Conservation (phyloP, 371 early-diverging fungal species). For the Mucor velutinosus region DNA sequence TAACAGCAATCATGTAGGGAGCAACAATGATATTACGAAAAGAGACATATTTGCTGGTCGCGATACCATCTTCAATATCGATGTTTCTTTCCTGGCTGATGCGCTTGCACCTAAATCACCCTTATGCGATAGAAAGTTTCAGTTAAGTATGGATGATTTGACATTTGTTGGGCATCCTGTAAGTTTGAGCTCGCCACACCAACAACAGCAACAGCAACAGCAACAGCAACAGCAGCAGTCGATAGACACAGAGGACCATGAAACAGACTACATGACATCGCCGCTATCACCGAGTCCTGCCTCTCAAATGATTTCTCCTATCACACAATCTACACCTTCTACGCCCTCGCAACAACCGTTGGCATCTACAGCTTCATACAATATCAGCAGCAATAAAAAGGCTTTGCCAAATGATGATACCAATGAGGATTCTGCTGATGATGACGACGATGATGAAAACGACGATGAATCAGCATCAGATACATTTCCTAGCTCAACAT, state of each 20-base stretch:
- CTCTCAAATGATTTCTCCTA: constrained; percentile 2
- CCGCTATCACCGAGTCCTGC: not conserved
- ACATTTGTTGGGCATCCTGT: constrained; percentile 78
- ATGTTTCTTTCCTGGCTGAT: constrained; percentile 70
- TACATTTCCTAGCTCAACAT: constrained; percentile 14
- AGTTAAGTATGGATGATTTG: constrained; percentile 77
- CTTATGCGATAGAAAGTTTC: constrained; percentile 76
- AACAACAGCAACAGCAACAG: constrained; percentile 4
- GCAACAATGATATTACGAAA: not conserved
- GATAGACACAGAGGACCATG: not conserved
- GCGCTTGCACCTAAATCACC: constrained; percentile 75
- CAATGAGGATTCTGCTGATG: constrained; percentile 19
- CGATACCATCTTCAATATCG: constrained; percentile 66
- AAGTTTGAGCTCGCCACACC: constrained; percentile 49
- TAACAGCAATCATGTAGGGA: not conserved
- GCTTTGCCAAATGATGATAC: not conserved
- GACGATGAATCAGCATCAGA: constrained; percentile 16
- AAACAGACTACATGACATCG: not conserved
- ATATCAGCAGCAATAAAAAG: not conserved
- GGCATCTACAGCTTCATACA: not conserved
- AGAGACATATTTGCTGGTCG: constrained; percentile 27
- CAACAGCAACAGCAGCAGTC: constrained; percentile 6
- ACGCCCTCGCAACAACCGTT: not conserved
- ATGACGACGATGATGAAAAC: constrained; percentile 30
- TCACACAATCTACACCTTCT: not conserved